Base-by-base conservation (phyloP, 208 protist genomes). In the Zelonia costaricensis region DNA sequence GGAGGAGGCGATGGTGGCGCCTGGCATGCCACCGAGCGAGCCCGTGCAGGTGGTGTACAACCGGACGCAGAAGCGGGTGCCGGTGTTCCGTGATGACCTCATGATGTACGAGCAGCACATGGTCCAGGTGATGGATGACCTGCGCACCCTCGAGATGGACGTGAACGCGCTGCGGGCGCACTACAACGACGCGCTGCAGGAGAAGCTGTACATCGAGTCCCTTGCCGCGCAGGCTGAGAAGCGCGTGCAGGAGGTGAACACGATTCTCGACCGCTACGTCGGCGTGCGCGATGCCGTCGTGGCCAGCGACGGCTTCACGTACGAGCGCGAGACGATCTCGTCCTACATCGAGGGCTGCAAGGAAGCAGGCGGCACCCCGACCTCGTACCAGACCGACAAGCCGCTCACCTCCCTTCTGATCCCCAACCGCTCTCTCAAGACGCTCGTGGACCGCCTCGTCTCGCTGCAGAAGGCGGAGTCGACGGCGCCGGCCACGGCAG, bases 281-380 rank as follows among this genome's bases (percentile, higher is more conserved):
- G 60, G 70, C 13, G 82, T 97, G 47, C 73, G 80, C 20, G 89
- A 96, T 44, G 86, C 92, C 20, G 95, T 98, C 27, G 80, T 96
- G 22, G 84, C 91, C 35, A 84, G 78, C 56, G 91, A 97, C 52
- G 95, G 95, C 15, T 88, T 90, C 78, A 97, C 91, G 22, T 98
- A 97, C 72, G 88, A 97, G 62, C 82, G 91, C 5, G 74, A 86
- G 44, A 78, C 77, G 15, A 94, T 98, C 38, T 80, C 80, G 9
- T 62, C 80, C 23, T 97, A 91, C 64, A 76, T 92, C 28, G 66
- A 88, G 1, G 65, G 70, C 27, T 86, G 80, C 68, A 60, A 74
- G 44, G 59, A 77, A 39, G 45, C 66, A 12, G 82, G 80, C 36
- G 75, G 66, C 44, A 71, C 75, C 27, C 84, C 88, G 39, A 76